Conservation (phyloP, 2,329 filamentous ascomycete species). For the Phyllosticta ampelicida region DNA sequence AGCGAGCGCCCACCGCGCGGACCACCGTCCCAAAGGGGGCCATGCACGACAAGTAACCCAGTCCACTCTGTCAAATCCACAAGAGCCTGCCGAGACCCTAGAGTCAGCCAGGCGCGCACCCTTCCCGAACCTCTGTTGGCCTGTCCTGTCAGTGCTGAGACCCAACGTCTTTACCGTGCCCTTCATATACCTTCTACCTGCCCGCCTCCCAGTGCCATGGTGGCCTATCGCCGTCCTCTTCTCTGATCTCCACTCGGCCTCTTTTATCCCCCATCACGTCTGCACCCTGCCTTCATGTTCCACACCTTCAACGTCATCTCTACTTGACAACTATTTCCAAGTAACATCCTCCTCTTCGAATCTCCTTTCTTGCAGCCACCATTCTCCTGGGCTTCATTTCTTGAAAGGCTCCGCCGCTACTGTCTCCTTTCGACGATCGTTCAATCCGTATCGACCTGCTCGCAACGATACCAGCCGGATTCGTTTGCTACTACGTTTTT, state of each 20-base stretch:
- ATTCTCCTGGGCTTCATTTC: no score
- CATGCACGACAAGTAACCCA: constrained; percentile 7
- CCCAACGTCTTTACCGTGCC: constrained; percentile 9
- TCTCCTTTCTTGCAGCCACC: no score
- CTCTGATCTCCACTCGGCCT: not conserved
- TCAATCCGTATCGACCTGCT: not conserved
- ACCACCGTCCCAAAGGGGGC: constrained; percentile 8
- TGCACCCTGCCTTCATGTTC: not conserved
- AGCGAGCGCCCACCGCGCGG: constrained; percentile 9
- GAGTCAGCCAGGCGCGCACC: constrained; percentile 6
- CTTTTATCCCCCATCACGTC: not conserved
- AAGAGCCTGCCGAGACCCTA: constrained; percentile 11
- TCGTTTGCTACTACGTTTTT: not conserved
- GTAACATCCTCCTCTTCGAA: not conserved
- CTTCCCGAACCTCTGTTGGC: constrained; percentile 9
- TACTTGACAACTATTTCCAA: not conserved
- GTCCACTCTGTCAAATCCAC: constrained; percentile 8
- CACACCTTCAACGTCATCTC: not conserved
- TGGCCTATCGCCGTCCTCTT: constrained; percentile 10
- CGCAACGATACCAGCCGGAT: not conserved
- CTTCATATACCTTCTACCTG: constrained; percentile 10
- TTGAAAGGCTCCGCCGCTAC: not conserved
- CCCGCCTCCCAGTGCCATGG: constrained; percentile 4
- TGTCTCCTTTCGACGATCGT: not conserved
- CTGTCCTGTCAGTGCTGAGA: constrained; percentile 3